Evolutionary conservation across 2,329 filamentous ascomycete genomes (phyloP), one percentile per base, ranked within the genome.

Genomic region (Fusarium sp.): DNA sequence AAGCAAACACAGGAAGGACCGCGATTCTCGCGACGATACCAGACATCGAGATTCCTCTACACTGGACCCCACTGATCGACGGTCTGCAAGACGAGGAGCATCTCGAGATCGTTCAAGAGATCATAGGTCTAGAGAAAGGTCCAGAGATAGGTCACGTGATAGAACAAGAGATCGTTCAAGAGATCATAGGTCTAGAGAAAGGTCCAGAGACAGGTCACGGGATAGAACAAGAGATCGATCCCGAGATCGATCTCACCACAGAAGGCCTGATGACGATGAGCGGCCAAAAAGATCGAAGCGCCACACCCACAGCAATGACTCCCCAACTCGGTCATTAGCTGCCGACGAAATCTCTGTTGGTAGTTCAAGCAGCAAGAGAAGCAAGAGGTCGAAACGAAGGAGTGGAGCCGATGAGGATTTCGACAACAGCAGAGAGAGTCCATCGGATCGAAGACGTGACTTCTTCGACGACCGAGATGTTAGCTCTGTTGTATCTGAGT

Each of bases 401-500:
- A 83, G 81, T 58, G 79, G 75, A 60, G 69, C 74, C 61, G 84
- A 80, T 64, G 85, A 81, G 61, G 83, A 80, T 61, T 82, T 75
- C 70, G 81, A 76, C 18, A 74, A 78, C 15, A 60, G 75, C 28
- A 80, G 82, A 67, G 80, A 82, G 55, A 81, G 85, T 59, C 82
- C 83, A 35, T 80, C 83, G 38, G 81, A 86, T 78, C 81, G 80
- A 71, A 81, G 78, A 50, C 80, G 79, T 8, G 83, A 83, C n/a
- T 79, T 76, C 5, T 84, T 83, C 62, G 82, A 85, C 32, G 84
- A 87, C 63, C 83, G 83, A n/a, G 86, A 87, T 45, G 83, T 85
- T 26, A 84, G 82, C 68, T 89, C 87, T 38, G 83, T 87, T 18
- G 83, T 87, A 10, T 89, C 88, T 11, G 86, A 85, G 57, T 81